Evolutionary conservation across 768 basidiomycete species (phyloP), one percentile per base, ranked within the genome.

Genomic region (Mrakia frigida): DNA sequence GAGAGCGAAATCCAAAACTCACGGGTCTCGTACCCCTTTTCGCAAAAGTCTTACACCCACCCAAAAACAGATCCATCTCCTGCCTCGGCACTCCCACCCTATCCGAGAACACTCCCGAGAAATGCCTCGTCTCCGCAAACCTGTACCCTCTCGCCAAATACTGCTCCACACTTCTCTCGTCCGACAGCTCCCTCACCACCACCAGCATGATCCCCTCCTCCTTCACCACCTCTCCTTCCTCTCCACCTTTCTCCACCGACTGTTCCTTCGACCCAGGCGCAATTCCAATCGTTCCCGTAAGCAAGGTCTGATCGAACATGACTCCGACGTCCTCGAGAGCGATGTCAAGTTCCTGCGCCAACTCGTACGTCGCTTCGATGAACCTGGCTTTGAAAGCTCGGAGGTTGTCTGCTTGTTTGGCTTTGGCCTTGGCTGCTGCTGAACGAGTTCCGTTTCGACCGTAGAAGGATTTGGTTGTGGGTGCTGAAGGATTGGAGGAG

Each of bases 151-250:
- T 78, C 14, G 80, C 73, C 25, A 80, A 76, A 68, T 83, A 84
- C 67, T 79, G 78, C 28, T 83, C 82, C 35, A 82, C 79, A 10
- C 79, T 80, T 76, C 83, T 81, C 25, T 74, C 60, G 5, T 80
- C 78, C 21, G 79, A 79, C 41, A 84, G 77, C 70, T 83, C 82
- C 23, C 83, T 79, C 23, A 82, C 83, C 35, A 84, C 79, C 78
- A 84, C 80, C 35, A 83, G 80, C 82, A 84, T 81, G 73, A 83
- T 81, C 63, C 84, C 84, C 77, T 83, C 83, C 41, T 75, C 52
- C 52, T 70, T 82, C 80, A 28, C 63, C 53, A n/a, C 70, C 59
- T 53, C 68, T 68, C 56, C 80, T 68, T 67, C 79, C 76, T 72
- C 78, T 31, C 73, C 77, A 41, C 76, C 79, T 35, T 74, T 73